phyloP scores from a whole-genome alignment of 495 filamentous ascomycete species.

The Daldinia vernicosa region DNA sequence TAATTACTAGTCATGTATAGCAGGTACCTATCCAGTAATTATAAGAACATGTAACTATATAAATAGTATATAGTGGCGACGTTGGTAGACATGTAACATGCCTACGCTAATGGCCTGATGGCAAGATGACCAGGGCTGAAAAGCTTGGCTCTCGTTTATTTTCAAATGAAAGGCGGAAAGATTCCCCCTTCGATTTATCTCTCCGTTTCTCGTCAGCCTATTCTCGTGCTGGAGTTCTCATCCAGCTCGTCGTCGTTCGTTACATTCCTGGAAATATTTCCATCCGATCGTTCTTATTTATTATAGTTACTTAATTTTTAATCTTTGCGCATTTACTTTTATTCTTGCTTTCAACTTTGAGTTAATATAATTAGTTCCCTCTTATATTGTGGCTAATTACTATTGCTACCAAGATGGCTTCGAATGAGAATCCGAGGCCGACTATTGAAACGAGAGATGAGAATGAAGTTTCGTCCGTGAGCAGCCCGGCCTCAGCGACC shows the following conservation, averaged over 20 bases:
- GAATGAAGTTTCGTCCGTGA: conserved; percentile 29
- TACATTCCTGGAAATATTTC: conserved; percentile 18
- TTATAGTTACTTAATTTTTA: conserved; percentile 23
- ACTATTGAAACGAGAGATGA: conserved; percentile 17
- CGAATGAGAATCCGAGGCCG: conserved; percentile 20
- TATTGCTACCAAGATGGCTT: conserved; percentile 14
- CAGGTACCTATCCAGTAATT: background rate
- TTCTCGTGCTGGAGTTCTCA: conserved; percentile 19
- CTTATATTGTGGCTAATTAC: conserved; percentile 3
- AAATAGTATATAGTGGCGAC: too few relatives aligned
- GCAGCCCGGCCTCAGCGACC: background rate
- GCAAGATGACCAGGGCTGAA: conserved; percentile 22
- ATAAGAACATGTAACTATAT: background rate
- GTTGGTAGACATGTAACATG: background rate
- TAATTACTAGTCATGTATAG: background rate
- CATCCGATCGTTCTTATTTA: conserved; percentile 19
- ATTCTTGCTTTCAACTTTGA: background rate
- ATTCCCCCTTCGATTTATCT: conserved; percentile 11
- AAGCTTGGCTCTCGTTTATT: conserved; percentile 36
- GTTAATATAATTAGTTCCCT: conserved; percentile 3
- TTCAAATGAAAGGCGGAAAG: conserved; percentile 20
- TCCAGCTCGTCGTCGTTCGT: conserved; percentile 26
- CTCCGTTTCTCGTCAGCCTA: conserved; percentile 19
- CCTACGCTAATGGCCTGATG: conserved; percentile 12
- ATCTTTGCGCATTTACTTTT: background rate